These are phyloP conservation scores for Globisporangium acanthophoron DNA, from an alignment of 352 stramenopile species.

Conservation along the genomic window DNA sequence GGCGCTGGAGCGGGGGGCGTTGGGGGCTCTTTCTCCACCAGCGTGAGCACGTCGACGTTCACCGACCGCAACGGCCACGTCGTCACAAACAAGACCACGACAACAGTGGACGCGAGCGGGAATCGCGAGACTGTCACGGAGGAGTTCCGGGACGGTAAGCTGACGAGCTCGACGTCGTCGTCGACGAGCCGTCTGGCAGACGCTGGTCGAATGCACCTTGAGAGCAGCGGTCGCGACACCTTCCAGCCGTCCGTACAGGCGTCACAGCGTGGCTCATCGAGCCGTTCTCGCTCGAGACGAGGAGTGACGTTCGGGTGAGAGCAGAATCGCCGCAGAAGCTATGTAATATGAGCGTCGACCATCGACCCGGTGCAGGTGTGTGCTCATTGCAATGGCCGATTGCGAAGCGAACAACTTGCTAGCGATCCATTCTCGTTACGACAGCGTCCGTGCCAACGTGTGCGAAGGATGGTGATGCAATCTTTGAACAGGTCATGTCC, in stretches of 20 bases:
- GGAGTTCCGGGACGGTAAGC: slow-evolving; percentile 62
- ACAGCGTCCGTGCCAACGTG: no score
- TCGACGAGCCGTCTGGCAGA: slow-evolving; percentile 36
- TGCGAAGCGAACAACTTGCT: no score
- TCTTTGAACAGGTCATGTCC: no score
- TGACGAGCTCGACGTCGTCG: slow-evolving; percentile 50
- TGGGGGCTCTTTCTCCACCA: no score
- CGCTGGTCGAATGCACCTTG: slow-evolving; percentile 45
- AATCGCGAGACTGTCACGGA: slow-evolving; percentile 55
- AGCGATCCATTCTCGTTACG: no score
- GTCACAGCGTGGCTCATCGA: background rate
- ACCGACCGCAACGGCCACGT: slow-evolving; percentile 61
- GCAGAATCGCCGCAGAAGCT: no score
- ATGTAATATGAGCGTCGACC: no score
- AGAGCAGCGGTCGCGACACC: background rate
- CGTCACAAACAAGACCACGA: slow-evolving; percentile 78
- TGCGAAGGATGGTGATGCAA: no score
- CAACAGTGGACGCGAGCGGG: slow-evolving; percentile 43
- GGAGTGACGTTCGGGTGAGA: background rate
- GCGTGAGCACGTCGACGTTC: slow-evolving; percentile 57
- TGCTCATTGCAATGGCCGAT: no score
- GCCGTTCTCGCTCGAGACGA: background rate
- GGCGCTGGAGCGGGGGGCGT: no score
- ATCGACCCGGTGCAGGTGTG: no score
- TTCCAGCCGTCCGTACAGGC: background rate